These are phyloP conservation scores for Themeda triandra DNA, from an alignment of 176 grass and related monocot genomes.

Conservation along the genomic window DNA sequence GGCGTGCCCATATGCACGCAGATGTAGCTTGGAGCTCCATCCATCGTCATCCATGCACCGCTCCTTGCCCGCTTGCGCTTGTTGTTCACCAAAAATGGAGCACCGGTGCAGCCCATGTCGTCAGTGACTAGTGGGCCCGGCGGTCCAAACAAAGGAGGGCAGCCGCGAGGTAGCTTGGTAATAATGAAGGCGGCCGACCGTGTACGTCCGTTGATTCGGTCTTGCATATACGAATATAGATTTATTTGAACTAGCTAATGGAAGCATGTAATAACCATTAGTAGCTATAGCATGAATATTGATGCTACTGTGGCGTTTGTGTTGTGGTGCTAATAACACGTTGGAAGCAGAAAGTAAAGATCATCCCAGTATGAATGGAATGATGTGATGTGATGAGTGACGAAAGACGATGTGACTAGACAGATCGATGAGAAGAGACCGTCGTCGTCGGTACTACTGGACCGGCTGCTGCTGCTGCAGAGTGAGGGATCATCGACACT, in stretches of 20 bases:
- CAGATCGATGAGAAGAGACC: background rate
- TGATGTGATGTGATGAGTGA: background rate
- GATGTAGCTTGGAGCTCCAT: too few species aligned
- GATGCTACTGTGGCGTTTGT: too few species aligned
- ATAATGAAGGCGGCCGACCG: background rate
- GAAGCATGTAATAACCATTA: too few species aligned
- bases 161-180: background rate
- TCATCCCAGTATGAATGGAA: background rate
- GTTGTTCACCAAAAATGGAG: constrained; percentile 41
- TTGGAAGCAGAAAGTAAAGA: background rate
- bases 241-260: too few species aligned
- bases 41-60: too few species aligned
- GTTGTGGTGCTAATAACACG: background rate
- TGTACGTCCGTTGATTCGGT: too few species aligned
- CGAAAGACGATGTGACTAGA: background rate
- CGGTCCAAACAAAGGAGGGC: background rate
- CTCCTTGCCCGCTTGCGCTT: constrained; percentile 26
- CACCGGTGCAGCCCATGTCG: constrained; percentile 45
- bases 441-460: background rate
- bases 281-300: too few species aligned
- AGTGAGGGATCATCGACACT: too few species aligned
- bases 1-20: background rate
- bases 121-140: constrained; percentile 13
- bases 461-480: background rate
- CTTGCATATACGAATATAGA: too few species aligned